Conservation (phyloP, 257 asterid genomes). For the Penstemon davidsonii region DNA sequence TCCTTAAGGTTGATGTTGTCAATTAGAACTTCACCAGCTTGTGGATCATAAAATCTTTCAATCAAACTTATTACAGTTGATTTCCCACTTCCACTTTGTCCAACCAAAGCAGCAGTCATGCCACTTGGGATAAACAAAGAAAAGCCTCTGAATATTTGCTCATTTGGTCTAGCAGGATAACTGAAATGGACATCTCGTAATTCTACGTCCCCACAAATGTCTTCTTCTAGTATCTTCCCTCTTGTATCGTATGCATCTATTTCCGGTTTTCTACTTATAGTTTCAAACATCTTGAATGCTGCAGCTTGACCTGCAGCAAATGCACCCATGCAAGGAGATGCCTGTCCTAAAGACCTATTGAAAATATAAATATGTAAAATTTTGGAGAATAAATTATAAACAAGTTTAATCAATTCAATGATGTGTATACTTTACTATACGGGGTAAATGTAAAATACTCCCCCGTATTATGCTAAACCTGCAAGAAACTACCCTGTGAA, state of each 20-base stretch:
- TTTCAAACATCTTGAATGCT: slow-evolving; percentile 72
- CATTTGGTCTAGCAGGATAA: slow-evolving; percentile 67
- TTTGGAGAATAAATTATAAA: too few species aligned
- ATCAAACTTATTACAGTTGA: slow-evolving; percentile 71
- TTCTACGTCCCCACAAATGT: slow-evolving; percentile 59
- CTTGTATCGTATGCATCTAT: slow-evolving; percentile 55
- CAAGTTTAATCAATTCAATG: too few species aligned
- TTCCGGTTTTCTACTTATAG: slow-evolving; percentile 52
- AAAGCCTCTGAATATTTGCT: slow-evolving; percentile 61
- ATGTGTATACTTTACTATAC: too few species aligned
- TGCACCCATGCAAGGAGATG: slow-evolving; percentile 65
- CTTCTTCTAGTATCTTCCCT: slow-evolving; percentile 49
- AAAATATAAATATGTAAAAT: too few species aligned
- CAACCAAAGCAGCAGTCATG: slow-evolving; percentile 65
- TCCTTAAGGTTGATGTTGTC: slow-evolving; percentile 62
- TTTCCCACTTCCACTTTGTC: slow-evolving; percentile 84
- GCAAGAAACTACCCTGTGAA: too few species aligned
- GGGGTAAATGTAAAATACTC: too few species aligned
- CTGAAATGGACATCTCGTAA: slow-evolving; percentile 52
- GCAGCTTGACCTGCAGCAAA: slow-evolving; percentile 76
- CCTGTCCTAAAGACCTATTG: slow-evolving; percentile 69
- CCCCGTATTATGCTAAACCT: too few species aligned
- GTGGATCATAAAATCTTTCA: slow-evolving; percentile 80
- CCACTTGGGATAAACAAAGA: slow-evolving; percentile 60
- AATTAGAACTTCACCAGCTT: slow-evolving; percentile 56